Percentiles rank a stretch among this genome's conserved stretches.
Conservation (phyloP, 2,329 filamentous ascomycete genomes). For the Cladophialophora immunda region DNA sequence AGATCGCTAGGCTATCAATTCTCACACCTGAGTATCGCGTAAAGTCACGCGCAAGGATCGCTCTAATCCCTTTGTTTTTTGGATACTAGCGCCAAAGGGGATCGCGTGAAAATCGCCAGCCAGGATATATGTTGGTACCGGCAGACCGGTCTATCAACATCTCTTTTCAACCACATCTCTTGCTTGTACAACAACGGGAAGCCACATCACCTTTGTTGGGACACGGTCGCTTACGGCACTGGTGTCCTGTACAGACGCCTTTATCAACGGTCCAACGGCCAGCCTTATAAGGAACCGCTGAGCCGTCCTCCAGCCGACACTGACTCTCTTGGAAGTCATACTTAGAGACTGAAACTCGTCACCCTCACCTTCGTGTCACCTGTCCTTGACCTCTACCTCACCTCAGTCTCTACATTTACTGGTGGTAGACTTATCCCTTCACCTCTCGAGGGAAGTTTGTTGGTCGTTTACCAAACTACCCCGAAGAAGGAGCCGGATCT, state of each 20-base stretch:
- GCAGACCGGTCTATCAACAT: not conserved
- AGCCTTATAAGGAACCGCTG: not conserved
- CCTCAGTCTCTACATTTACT: not conserved
- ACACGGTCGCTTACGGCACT: not conserved
- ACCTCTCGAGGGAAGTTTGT: not conserved
- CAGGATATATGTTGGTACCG: not conserved
- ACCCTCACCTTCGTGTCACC: not conserved
- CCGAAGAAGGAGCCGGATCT: not conserved
- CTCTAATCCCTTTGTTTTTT: not conserved
- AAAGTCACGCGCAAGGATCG: not conserved
- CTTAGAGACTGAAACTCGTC: too few species aligned
- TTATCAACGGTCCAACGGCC: not conserved
- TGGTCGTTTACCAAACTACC: not conserved
- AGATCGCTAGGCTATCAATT: not conserved
- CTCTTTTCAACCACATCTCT: not conserved
- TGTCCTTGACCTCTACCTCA: not conserved
- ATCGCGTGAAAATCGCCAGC: not conserved
- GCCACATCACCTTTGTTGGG: not conserved
- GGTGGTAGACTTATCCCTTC: not conserved
- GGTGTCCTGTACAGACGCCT: not conserved
- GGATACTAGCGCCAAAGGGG: not conserved
- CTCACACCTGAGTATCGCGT: not conserved
- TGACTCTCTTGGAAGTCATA: too few species aligned
- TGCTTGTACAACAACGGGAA: not conserved
- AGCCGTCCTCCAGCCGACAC: not conserved